These are phyloP conservation scores for Diaporthe sp. DNA, from an alignment of 2,329 filamentous ascomycete genomes.

Conservation along the genomic window DNA sequence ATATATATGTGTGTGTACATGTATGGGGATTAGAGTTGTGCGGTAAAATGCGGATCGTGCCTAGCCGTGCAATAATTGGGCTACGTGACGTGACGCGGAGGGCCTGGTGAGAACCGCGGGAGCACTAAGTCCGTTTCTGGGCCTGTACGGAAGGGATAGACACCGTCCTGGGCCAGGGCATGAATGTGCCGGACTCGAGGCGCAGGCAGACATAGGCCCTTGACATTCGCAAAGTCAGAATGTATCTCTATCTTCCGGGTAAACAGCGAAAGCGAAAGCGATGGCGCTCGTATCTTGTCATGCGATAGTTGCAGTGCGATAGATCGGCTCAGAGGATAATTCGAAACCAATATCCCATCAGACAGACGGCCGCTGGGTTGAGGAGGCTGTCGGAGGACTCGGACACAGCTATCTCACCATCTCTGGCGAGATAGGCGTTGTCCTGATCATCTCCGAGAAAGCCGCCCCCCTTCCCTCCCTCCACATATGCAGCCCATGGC, in stretches of 20 bases:
- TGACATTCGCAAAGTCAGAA: not conserved
- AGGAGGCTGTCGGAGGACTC: not conserved
- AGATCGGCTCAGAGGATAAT: not conserved
- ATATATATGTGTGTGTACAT: not conserved
- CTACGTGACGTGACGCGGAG: slow-evolving; percentile 7
- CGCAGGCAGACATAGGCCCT: not conserved
- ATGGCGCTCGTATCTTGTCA: not conserved
- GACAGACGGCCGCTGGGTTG: not conserved
- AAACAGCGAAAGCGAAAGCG: not conserved
- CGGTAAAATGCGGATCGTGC: slow-evolving; percentile 14
- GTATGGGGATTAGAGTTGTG: slow-evolving; percentile 8
- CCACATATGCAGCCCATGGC: not conserved
- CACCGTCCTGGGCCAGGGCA: not conserved
- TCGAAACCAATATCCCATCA: not conserved
- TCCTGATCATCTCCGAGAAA: not conserved
- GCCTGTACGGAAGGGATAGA: not conserved
- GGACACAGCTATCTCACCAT: not conserved
- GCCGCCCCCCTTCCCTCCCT: not conserved
- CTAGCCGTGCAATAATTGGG: not conserved
- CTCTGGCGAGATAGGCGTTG: not conserved
- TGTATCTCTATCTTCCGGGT: not conserved
- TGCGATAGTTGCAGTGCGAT: not conserved
- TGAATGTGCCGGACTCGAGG: not conserved
- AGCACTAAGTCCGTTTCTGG: not conserved
- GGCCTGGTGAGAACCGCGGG: not conserved